phyloP scores from a whole-genome alignment of 345 rosid species.

The Salix koriyanagi region DNA sequence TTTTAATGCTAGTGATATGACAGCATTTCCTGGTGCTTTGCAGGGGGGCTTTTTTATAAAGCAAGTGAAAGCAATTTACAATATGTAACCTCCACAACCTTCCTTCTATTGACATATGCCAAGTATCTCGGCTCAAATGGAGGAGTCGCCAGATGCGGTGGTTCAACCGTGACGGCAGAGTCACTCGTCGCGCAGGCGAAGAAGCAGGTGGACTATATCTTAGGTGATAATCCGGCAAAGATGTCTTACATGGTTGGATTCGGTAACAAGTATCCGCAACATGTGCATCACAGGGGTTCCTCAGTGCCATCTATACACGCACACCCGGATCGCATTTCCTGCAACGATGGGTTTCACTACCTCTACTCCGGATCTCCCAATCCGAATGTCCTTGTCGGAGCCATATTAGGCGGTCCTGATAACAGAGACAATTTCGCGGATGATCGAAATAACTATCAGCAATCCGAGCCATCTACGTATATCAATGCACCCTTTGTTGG shows the following conservation, averaged over 20 bases:
- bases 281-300: conserved; percentile 85
- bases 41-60: conserved; percentile 86
- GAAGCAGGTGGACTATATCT: conserved; percentile 76
- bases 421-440: conserved; percentile 67
- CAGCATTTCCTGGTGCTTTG: neutral
- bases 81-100: conserved; percentile 85
- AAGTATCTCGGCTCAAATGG: conserved; percentile 56
- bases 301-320: conserved; percentile 63
- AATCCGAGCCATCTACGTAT: conserved; percentile 92
- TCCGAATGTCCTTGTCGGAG: conserved; percentile 84
- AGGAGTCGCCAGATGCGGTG: conserved; percentile 39
- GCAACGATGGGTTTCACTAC: conserved; percentile 62
- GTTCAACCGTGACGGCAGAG: conserved; percentile 32
- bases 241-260: conserved; percentile 94
- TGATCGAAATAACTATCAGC: conserved; percentile 68
- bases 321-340: conserved; percentile 69
- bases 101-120: conserved; percentile 79
- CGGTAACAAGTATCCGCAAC: conserved; percentile 64
- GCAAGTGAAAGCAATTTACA: conserved; percentile 96
- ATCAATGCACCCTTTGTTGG: conserved; percentile 94
- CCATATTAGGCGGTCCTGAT: conserved; percentile 91
- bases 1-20: neutral
- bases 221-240: conserved; percentile 75
- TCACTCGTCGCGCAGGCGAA: conserved; percentile 46
- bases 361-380: conserved; percentile 68